Base-by-base conservation (phyloP, 257 asterid genomes). In the Eustoma russellianum region DNA sequence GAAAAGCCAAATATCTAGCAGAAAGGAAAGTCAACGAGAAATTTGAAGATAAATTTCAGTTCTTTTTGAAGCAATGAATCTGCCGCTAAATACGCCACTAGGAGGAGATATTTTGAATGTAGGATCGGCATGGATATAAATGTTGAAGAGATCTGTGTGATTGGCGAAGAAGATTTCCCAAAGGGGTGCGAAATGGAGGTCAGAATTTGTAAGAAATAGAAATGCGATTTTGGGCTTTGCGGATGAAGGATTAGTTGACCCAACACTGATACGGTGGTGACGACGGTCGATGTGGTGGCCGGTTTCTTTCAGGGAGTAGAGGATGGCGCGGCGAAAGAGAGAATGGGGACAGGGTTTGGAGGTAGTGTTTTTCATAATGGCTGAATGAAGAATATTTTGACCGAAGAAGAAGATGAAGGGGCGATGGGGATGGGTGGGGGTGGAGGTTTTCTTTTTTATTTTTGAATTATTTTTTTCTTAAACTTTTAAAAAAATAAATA, bases 101-200 rank as follows among this genome's bases (percentile, higher is more conserved):
- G 79, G 82, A 19, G 77, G 61, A n/a, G 63, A 5, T 57, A 85
- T 58, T 5, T 71, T 51, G 35, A 64, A 34, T 7, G 72, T 40
- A 0, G 88, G 95, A 47, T 85, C 95, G 9, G 82, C 84, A 67
- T 85, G 95, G 33, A 85, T 59, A 73, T 85, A 85, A 57, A 82
- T 76, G 14, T 71, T 85, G 72, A 46, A 85, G 0, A 48, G 68
- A 17, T 61, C 46, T 14, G 53, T 55, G 44, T 70, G 72, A 46
- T 52, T 54, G 0, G 60, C 12, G 68, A 85, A 85, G 72, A 85
- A 85, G 14, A 30, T 64, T 33, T 85, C 72, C 95, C 95, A 85
- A 0, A 85, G 70, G 0, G 89, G 83, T 2, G 95, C 86, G 52
- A 85, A 85, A 67, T 77, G 79, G 56, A 85, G 83, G 51, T 74